These are phyloP conservation scores for Solanum rostratum DNA, from an alignment of 257 asterid genomes.

Conservation along the genomic window DNA sequence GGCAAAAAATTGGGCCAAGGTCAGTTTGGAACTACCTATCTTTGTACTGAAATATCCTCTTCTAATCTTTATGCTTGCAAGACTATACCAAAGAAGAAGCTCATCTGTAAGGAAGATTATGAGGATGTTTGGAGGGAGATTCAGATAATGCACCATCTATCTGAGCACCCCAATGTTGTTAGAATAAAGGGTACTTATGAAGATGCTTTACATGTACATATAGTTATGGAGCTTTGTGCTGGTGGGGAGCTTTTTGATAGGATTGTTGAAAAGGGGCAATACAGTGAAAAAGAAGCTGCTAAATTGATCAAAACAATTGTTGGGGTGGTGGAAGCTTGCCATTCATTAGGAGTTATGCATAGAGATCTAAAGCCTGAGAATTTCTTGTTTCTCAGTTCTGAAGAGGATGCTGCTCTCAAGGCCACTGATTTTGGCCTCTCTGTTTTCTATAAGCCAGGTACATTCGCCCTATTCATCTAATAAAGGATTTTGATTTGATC, in stretches of 20 bases:
- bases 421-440: slow-evolving; percentile 93
- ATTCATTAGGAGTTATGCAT: slow-evolving; percentile 85
- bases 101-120: slow-evolving; percentile 46
- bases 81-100: slow-evolving; percentile 55
- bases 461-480: neutral
- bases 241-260: slow-evolving; percentile 90
- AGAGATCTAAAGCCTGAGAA: slow-evolving; percentile 92
- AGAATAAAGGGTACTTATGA: slow-evolving; percentile 71
- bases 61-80: slow-evolving; percentile 48
- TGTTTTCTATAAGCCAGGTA: slow-evolving; percentile 84
- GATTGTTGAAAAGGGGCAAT: slow-evolving; percentile 75
- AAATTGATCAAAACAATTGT: slow-evolving; percentile 64
- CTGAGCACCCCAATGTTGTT: slow-evolving; percentile 74
- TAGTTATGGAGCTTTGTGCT: slow-evolving; percentile 81
- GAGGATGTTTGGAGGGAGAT: slow-evolving; percentile 75
- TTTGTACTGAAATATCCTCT: slow-evolving; percentile 43
- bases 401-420: slow-evolving; percentile 78
- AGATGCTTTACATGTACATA: slow-evolving; percentile 54
- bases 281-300: slow-evolving; percentile 76
- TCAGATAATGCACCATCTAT: slow-evolving; percentile 65
- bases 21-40: slow-evolving; percentile 53
- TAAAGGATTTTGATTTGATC: neutral
- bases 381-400: slow-evolving; percentile 58
- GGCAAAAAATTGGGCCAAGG: slow-evolving; percentile 67
- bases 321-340: slow-evolving; percentile 77